Conservation (phyloP, 2,329 filamentous ascomycete genomes). For the Teratosphaeria epicoccoides region DNA sequence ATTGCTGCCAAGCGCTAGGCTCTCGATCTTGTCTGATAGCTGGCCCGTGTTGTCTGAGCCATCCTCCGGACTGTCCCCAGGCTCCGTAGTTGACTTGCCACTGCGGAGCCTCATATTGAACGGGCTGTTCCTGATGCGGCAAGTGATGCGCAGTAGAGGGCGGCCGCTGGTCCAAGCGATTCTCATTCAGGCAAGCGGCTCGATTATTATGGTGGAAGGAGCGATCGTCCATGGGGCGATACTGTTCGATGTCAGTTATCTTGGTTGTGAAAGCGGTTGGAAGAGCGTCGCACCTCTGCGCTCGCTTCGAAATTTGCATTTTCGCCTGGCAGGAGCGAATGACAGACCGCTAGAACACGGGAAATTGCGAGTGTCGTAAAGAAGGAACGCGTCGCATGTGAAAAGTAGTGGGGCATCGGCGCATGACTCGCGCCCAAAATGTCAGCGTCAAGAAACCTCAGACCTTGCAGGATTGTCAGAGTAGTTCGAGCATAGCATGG, state of each 20-base stretch:
- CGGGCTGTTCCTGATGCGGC: neutral
- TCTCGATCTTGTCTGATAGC: neutral
- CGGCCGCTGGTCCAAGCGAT: neutral
- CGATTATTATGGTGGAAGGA: neutral
- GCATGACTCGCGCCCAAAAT: neutral
- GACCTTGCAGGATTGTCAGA: too few species aligned
- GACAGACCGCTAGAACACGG: neutral
- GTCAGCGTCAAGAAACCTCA: too few species aligned
- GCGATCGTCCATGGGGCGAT: neutral
- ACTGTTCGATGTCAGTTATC: neutral
- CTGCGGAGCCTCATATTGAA: neutral
- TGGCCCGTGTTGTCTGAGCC: neutral
- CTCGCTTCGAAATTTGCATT: neutral
- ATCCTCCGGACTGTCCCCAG: neutral
- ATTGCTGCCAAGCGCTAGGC: neutral
- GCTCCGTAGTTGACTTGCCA: neutral
- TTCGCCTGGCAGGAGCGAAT: neutral
- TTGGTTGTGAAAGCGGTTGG: neutral
- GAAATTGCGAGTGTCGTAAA: neutral
- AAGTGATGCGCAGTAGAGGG: neutral
- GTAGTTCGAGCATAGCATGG: too few species aligned
- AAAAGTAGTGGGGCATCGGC: neutral
- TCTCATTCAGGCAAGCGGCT: neutral
- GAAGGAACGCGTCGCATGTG: neutral
- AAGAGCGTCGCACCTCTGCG: neutral